Evolutionary conservation across 352 stramenopile genomes (phyloP), one percentile per base, ranked within the genome.

Genomic region (Globisporangium heterothallicum): DNA sequence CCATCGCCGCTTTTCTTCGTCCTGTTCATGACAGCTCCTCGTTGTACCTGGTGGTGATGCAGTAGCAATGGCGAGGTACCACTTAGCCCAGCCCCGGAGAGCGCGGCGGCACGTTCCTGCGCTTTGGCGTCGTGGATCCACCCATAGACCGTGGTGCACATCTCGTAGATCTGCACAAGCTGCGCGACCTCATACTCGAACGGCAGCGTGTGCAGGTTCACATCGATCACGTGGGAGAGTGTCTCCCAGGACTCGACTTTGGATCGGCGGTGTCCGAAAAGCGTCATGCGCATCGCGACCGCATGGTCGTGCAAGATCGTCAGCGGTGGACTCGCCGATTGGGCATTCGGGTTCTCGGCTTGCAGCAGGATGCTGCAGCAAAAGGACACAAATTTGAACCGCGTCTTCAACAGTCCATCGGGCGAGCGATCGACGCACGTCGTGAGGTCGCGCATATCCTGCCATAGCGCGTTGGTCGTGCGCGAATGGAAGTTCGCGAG

Each of bases 381-480:
- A 14, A 72, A 82, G 5, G 77, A 88, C 10, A 86, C 51, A 18
- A 76, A 77, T 47, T 80, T 81, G 64, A 86, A 86, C 1, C 72
- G 65, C 18, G 77, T 88, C 58, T 80, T 75, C n/a, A 86, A 63
- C 40, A 82, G 52, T 3, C 71, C 64, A 16, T 88, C 74, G 0
- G 77, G 77, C 1, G 77, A 86, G 10, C 72, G 73, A 14, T 86
- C 74, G 6, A 86, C 68, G 27, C 70, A 82, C 19, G 56, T 56
- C 7, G 70, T 71, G 16, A 83, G 66, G 24, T 88, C 68, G 18
- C 70, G 69, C 51, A 88, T 77, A 53, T 85, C 74, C 53, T 86
- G 74, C 72, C 77, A 83, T 49, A 85, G 19, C 10, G 77, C 66
- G 40, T 88, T 81, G 2, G 74, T 86, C 22, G 77, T 82, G 14